phyloP scores from a whole-genome alignment of 306 rosid genomes.

The Acacia melanoxylon region DNA sequence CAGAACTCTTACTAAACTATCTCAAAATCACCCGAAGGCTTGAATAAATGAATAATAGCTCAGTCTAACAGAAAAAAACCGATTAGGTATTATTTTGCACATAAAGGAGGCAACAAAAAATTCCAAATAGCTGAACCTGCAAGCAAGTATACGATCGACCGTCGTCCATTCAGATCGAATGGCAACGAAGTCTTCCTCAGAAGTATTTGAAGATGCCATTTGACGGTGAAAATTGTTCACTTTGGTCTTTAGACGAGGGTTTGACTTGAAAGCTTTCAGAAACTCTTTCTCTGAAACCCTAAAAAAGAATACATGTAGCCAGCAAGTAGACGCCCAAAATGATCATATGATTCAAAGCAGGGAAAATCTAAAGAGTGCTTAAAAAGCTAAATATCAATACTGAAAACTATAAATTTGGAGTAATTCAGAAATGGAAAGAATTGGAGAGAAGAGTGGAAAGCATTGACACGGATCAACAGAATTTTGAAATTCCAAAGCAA shows the following conservation, averaged over 20 bases:
- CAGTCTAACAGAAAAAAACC: conserved; percentile 11
- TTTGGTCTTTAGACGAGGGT: conserved; percentile 86
- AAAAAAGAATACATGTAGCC: conserved; percentile 18
- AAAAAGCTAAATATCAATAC: conserved; percentile 8
- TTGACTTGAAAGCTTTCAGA: conserved; percentile 81
- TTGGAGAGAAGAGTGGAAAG: conserved; percentile 15
- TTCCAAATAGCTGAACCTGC: conserved; percentile 65
- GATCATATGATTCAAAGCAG: conserved; percentile 20
- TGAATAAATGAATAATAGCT: conserved; percentile 14
- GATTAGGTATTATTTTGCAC: conserved; percentile 9
- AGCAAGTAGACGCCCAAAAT: conserved; percentile 32
- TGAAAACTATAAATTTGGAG: conserved; percentile 8
- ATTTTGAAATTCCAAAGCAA: background rate
- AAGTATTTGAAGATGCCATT: conserved; percentile 61
- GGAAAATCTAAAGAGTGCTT: background rate
- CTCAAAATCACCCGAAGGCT: conserved; percentile 18
- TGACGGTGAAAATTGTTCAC: conserved; percentile 85
- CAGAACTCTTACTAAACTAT: conserved; percentile 15
- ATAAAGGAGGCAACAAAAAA: conserved; percentile 30
- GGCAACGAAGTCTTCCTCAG: conserved; percentile 93
- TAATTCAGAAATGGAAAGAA: conserved; percentile 7
- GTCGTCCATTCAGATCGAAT: conserved; percentile 99
- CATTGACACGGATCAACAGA: background rate
- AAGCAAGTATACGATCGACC: conserved; percentile 87
- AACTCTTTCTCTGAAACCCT: conserved; percentile 99